Conservation (phyloP, 2,329 filamentous ascomycete genomes). For the Dactylonectria estremocensis region DNA sequence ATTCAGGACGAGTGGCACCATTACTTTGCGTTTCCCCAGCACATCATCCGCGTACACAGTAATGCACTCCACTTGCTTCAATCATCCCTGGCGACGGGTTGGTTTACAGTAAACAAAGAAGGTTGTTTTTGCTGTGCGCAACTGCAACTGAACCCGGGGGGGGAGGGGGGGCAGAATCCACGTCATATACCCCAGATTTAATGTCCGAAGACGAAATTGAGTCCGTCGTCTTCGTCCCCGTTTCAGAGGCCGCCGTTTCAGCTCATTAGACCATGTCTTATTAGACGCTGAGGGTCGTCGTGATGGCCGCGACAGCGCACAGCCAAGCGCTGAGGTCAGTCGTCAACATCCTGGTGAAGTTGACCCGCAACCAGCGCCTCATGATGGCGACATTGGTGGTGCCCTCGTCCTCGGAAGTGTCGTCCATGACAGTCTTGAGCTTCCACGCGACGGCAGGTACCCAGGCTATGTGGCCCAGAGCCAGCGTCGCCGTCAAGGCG, state of each 20-base stretch:
- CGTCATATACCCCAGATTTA: constrained; percentile 2
- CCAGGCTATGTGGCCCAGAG: constrained; percentile 53
- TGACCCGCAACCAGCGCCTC: constrained; percentile 52
- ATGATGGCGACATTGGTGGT: constrained; percentile 50
- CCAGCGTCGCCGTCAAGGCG: constrained; percentile 49
- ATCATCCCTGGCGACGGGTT: neutral
- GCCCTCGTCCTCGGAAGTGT: constrained; percentile 37
- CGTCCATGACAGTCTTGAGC: constrained; percentile 51
- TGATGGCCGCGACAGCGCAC: constrained; percentile 51
- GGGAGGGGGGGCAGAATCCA: too few species aligned
- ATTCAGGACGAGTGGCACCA: constrained; percentile 7
- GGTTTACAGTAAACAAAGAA: neutral
- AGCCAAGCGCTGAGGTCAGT: constrained; percentile 54
- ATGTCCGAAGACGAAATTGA: neutral
- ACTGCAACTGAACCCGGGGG: too few species aligned
- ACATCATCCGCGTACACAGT: neutral
- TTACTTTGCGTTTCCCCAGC: neutral
- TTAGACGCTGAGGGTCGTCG: constrained; percentile 42
- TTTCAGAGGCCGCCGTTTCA: neutral
- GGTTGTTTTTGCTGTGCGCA: neutral
- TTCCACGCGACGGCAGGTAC: constrained; percentile 53
- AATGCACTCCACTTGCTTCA: too few species aligned
- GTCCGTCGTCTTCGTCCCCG: neutral
- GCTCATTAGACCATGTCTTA: neutral
- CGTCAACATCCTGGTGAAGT: constrained; percentile 52